These are phyloP conservation scores for Boletus rex-veris DNA, from an alignment of 768 basidiomycete species.

Conservation along the genomic window DNA sequence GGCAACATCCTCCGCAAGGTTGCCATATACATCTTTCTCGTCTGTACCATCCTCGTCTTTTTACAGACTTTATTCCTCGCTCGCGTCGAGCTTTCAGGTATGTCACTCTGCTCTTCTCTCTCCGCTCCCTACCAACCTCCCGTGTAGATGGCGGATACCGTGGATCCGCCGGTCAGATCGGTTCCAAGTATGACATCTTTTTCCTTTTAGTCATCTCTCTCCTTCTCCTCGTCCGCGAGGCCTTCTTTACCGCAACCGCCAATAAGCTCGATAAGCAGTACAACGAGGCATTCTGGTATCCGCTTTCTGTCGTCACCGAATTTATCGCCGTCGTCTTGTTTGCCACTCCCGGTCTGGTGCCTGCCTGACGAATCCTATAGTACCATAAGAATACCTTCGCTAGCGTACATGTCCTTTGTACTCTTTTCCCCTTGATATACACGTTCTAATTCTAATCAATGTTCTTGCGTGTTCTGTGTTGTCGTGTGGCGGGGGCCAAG, in stretches of 20 bases:
- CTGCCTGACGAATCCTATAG: slow-evolving; percentile 1
- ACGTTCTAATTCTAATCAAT: slow-evolving; percentile 1
- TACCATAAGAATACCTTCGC: background rate
- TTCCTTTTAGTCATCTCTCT: slow-evolving; percentile 23
- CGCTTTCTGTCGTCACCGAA: slow-evolving; percentile 32
- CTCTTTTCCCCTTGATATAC: background rate
- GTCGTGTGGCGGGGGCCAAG: slow-evolving; percentile 23
- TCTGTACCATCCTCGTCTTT: slow-evolving; percentile 21
- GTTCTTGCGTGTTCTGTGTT: background rate
- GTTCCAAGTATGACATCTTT: slow-evolving; percentile 17
- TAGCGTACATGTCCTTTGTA: slow-evolving; percentile 1
- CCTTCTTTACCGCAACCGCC: slow-evolving; percentile 30
- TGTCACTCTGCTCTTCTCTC: background rate
- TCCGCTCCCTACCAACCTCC: background rate
- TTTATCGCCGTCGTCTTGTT: slow-evolving; percentile 30
- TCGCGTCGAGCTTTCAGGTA: slow-evolving; percentile 15
- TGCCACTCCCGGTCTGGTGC: slow-evolving; percentile 31
- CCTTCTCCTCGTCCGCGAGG: slow-evolving; percentile 28
- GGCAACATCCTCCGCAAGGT: slow-evolving; percentile 26
- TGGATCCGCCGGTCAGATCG: slow-evolving; percentile 2
- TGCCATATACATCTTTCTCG: slow-evolving; percentile 31
- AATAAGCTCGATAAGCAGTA: slow-evolving; percentile 14
- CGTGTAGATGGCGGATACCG: slow-evolving; percentile 10
- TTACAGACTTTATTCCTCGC: slow-evolving; percentile 20
- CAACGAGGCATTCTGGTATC: slow-evolving; percentile 33